Evolutionary conservation across 805 yeast genomes (phyloP).

Genomic region (Pichia membranifaciens): DNA sequence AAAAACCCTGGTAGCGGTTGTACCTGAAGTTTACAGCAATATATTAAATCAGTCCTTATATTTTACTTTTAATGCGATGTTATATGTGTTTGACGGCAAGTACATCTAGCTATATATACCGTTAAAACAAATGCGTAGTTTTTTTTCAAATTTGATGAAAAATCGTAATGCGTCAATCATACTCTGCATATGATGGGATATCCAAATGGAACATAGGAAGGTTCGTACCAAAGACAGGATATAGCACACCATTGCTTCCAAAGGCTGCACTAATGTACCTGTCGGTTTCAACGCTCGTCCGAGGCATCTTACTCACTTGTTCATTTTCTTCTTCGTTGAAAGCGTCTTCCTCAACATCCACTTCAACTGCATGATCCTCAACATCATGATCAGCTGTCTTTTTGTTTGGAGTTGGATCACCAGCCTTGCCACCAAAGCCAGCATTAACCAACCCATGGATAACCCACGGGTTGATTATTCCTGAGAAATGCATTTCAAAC

Average conservation of each 20-base stretch:
- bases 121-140: background rate
- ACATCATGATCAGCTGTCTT: conserved; percentile 1
- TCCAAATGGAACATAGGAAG: conserved; percentile 78
- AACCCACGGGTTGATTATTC: conserved; percentile 82
- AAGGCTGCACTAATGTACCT: conserved; percentile 22
- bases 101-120: no score
- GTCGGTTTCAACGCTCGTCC: no score
- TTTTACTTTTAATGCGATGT: no score
- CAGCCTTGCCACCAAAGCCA: conserved; percentile 61
- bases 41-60: conserved; percentile 36
- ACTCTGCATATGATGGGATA: conserved; percentile 46
- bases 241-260: conserved; percentile 15
- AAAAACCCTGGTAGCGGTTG: conserved; percentile 88
- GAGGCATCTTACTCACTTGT: no score
- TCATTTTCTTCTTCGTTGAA: background rate
- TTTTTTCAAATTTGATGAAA: background rate
- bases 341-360: background rate
- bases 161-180: background rate
- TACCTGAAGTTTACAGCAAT: no score
- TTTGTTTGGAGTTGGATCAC: background rate
- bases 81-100: no score
- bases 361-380: background rate
- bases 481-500: conserved; percentile 86
- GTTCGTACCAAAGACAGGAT: conserved; percentile 55
- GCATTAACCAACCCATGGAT: conserved; percentile 66